These are phyloP conservation scores for Neurospora sp. DNA, from an alignment of 495 filamentous ascomycete genomes.

Conservation along the genomic window DNA sequence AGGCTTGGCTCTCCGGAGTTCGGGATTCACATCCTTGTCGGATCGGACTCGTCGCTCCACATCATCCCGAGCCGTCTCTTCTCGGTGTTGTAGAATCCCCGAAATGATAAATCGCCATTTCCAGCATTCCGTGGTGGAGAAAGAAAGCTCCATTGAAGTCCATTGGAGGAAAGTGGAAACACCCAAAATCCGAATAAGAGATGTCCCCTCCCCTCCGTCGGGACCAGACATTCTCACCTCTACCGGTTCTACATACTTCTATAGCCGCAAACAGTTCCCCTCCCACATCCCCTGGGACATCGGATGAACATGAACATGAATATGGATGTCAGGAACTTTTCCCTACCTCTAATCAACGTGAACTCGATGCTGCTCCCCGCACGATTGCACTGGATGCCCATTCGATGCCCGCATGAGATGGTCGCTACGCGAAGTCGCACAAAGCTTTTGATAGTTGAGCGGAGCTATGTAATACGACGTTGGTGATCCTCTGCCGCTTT, in stretches of 20 bases:
- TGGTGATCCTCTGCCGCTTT: background rate
- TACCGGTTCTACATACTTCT: no score
- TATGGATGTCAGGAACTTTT: background rate
- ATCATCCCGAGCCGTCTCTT: background rate
- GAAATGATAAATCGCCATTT: background rate
- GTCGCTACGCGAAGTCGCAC: no score
- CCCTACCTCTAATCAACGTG: background rate
- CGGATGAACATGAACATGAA: no score
- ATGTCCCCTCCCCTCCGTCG: background rate
- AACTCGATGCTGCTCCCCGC: background rate
- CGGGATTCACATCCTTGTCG: background rate
- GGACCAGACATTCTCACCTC: background rate
- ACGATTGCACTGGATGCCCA: background rate
- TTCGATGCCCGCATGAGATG: no score
- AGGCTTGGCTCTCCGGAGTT: background rate
- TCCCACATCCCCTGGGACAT: no score
- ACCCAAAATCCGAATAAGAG: background rate
- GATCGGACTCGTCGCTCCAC: background rate
- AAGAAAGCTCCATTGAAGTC: background rate
- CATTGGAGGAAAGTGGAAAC: background rate
- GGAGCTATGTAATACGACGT: background rate
- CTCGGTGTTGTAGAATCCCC: background rate
- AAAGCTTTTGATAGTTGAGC: background rate
- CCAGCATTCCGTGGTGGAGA: background rate
- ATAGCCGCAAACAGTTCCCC: no score